Evolutionary conservation across 164 flowering plant species (phyloP).

Genomic region (Hamamelis virginiana): DNA sequence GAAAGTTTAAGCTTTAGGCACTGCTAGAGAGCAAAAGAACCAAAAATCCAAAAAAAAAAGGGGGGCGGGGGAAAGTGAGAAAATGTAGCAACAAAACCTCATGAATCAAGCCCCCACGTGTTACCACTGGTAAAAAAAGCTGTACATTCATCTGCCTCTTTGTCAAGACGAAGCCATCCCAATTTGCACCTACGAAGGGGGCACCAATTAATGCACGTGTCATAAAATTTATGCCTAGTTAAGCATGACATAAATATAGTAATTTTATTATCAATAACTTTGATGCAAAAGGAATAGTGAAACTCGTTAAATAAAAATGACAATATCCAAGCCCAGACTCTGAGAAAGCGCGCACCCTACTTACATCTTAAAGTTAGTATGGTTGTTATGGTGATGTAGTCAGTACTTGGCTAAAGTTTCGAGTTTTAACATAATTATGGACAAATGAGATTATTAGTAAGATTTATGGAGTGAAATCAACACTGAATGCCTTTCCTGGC

Average conservation of each 20-base stretch:
- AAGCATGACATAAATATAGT: background rate
- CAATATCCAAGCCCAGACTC: too few relatives aligned
- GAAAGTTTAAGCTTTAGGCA: background rate
- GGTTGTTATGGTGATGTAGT: too few relatives aligned
- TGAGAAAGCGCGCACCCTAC: too few relatives aligned
- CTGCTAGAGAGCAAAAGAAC: background rate
- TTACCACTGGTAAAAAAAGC: conserved; percentile 4
- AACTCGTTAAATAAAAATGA: too few relatives aligned
- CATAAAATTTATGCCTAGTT: background rate
- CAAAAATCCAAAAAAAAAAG: background rate
- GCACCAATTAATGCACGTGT: background rate
- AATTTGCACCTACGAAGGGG: conserved; percentile 1
- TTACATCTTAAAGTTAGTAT: too few relatives aligned
- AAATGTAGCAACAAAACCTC: background rate
- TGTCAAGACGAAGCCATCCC: background rate
- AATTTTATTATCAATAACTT: background rate
- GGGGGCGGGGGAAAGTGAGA: too few relatives aligned
- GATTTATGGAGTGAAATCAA: too few relatives aligned
- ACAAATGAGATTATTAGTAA: too few relatives aligned
- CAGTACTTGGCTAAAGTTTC: too few relatives aligned
- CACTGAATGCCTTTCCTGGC: too few relatives aligned
- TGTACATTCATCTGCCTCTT: background rate
- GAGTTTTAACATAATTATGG: too few relatives aligned
- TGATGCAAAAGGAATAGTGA: too few relatives aligned
- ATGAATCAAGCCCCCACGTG: background rate